Base-by-base conservation (phyloP, 495 filamentous ascomycete genomes). In the Aspergillus sclerotioniger region DNA sequence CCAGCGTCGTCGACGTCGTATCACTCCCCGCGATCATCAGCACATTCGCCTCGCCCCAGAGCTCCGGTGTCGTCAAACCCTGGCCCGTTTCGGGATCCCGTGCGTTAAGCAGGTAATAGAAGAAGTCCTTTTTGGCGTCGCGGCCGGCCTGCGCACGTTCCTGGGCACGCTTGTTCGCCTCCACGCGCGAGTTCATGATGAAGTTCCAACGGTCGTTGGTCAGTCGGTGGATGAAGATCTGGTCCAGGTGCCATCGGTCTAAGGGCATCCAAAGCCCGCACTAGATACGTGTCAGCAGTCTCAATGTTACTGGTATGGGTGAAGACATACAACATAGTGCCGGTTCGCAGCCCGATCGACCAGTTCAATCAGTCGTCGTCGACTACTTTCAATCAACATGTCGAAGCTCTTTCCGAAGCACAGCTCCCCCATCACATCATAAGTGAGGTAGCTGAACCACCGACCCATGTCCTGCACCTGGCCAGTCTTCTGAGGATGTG, bases 31-130 rank as follows among this genome's bases (percentile, higher is more conserved):
- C 77, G 56, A 76, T 72, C 69, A 78, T 76, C 3, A 90, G 76
- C 0, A 91, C 71, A 65, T 88, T 87, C 5, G 84, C 83, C 67
- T 90, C 88, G 32, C 81, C 83, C 84, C 85, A 88, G 3, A 90
- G 76, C 60, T 92, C 88, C 2, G 81, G 78, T 10, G 76, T 86
- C 10, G 76, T 76, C 62, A 90, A 87, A 0, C 87, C 86, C 53
- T 81, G 75, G 47, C 85, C 87, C 0, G 81, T 86, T 54, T 82
- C 76, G 0, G 81, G 79, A 45, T 86, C 82, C 47, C 80, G 81
- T 9, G 82, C 81, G 47, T 82, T 76, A 35, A 86, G 71, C 3
- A 87, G 70, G 60, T 83, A 82, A 62, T 80, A 78, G 69, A 84
- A 84, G 65, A 86, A 74, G 68, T 90, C 87, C 54, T 86, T 85